Conservation (phyloP, 164 flowering plant species). For the Brasenia schreberi region DNA sequence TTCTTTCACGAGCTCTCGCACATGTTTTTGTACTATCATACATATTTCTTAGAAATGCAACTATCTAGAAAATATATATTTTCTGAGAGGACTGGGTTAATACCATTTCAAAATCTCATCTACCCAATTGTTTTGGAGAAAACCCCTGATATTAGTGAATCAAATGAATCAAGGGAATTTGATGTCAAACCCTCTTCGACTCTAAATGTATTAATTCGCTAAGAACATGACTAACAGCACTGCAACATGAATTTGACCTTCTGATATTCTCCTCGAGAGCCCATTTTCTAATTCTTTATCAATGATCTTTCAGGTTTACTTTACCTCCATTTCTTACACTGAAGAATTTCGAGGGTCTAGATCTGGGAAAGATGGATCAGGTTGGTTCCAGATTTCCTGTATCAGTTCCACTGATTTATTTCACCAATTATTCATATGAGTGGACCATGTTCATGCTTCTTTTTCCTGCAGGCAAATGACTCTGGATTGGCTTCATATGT, state of each 20-base stretch:
- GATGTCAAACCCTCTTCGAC: too few relatives aligned
- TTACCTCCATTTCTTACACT: slow-evolving; percentile 57
- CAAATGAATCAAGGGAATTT: too few relatives aligned
- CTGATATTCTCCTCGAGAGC: not conserved
- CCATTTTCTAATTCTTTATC: not conserved
- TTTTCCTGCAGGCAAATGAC: slow-evolving; percentile 34
- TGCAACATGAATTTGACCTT: not conserved
- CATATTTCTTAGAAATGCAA: too few relatives aligned
- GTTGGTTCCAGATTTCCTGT: slow-evolving; percentile 9
- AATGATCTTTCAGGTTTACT: slow-evolving; percentile 31
- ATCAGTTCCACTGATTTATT: too few relatives aligned
- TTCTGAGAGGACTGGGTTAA: too few relatives aligned
- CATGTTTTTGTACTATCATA: too few relatives aligned
- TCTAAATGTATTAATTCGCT: not conserved
- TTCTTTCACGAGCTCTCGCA: too few relatives aligned
- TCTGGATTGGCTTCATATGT: slow-evolving; percentile 84
- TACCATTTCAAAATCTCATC: too few relatives aligned
- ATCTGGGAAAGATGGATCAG: slow-evolving; percentile 61
- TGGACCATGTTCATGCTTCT: not conserved
- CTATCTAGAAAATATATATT: too few relatives aligned
- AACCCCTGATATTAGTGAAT: too few relatives aligned
- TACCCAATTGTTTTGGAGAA: too few relatives aligned
- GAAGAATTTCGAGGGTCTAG: slow-evolving; percentile 76
- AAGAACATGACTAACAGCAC: not conserved
- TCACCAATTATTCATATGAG: not conserved